Evolutionary conservation across 306 rosid species (phyloP).

Genomic region (Sophora flavescens): DNA sequence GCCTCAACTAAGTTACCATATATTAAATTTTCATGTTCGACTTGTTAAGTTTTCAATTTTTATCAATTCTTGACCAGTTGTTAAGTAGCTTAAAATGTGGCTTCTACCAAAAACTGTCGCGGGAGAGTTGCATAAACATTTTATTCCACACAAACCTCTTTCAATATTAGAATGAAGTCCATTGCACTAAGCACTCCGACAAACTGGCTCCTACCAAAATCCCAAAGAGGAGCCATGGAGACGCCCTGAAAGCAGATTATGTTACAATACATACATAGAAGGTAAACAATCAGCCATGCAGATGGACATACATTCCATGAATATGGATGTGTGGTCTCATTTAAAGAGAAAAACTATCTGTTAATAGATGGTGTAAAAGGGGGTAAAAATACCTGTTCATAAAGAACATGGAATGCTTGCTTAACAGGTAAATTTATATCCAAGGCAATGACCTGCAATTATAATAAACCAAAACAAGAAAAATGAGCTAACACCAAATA

Average conservation of each 20-base stretch:
- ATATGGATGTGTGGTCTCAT: constrained; percentile 13
- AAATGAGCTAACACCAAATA: constrained; percentile 35
- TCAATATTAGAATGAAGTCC: constrained; percentile 87
- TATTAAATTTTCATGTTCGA: not conserved
- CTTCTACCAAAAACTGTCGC: constrained; percentile 43
- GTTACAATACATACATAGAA: constrained; percentile 27
- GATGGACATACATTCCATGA: constrained; percentile 29
- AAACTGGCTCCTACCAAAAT: constrained; percentile 61
- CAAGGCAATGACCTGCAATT: constrained; percentile 72
- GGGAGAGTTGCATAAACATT: constrained; percentile 37
- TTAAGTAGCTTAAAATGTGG: constrained; percentile 24
- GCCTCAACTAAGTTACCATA: constrained; percentile 1
- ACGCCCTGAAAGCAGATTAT: constrained; percentile 64
- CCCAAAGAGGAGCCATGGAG: constrained; percentile 85
- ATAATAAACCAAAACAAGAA: constrained; percentile 40
- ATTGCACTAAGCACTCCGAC: constrained; percentile 81
- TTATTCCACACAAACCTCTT: constrained; percentile 68
- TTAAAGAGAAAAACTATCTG: not conserved
- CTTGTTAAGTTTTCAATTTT: not conserved
- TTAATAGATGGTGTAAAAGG: not conserved
- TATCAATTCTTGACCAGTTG: constrained; percentile 26
- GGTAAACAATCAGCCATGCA: constrained; percentile 38
- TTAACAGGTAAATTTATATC: constrained; percentile 82
- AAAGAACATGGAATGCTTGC: constrained; percentile 85
- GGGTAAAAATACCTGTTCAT: constrained; percentile 69